Evolutionary conservation across 768 basidiomycete species (phyloP), one percentile per base, ranked within the genome.

Genomic region (Leccinellum rugosiceps): DNA sequence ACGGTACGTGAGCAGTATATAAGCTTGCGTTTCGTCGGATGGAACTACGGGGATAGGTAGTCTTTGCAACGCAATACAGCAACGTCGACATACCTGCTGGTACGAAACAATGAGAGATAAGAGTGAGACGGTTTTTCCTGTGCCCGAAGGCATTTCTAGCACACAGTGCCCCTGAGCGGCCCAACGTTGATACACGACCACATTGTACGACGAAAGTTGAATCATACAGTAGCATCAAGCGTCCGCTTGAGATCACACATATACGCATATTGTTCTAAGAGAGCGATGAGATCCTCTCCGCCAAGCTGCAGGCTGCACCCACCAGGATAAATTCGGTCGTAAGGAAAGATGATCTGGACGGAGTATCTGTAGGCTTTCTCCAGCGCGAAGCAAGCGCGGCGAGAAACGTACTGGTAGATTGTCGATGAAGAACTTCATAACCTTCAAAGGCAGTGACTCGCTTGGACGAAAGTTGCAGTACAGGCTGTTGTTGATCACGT

Each of bases 61-160:
- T 47, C n/a, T 2, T 55, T 30, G 52, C 43, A 45, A 47, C 31
- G 26, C 13, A 21, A 10, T 19, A 57, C 7, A 15, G 3, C 17
- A 47, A 48, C 19, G 4, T 14, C 26, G 63, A 91, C 31, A 41
- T 31, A 68, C 96, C 78, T 97, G 94, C 75, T 98, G 96, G 69
- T 98, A 99, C 14, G 96, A 97, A 35, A 99, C 90, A 74, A 99
- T 99, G 55, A 99, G 75, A 2, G 92, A 94, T 17, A 99, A 79
- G 9, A 99, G 78, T 11, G 94, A 98, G 25, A 99, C 97, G 0
- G 97, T 99, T 78, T 99, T 99, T 23, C 97, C 97, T 21, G 97
- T 99, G 15, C 97, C 97, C 11, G 97, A 98, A 60, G 97, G 97
- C 97, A 99, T 99, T 78, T 99, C 97, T 35, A 99, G 82, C n/a